Conservation (phyloP, 176 grass and related monocot genomes). For the Rhipidocladum racemiflorum region DNA sequence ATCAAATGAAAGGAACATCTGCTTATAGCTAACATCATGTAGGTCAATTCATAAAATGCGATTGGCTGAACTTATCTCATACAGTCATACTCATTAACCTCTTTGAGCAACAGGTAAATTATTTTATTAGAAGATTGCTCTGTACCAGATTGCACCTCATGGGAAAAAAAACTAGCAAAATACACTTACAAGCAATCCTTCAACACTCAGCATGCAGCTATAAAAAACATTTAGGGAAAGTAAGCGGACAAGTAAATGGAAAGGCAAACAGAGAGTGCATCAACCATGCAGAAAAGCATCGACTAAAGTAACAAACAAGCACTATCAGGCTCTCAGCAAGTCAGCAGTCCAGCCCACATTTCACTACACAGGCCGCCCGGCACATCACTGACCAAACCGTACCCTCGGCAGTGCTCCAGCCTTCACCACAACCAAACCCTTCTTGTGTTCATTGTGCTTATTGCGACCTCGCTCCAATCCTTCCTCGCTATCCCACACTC, state of each 20-base stretch:
- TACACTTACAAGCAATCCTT: neutral
- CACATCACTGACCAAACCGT: neutral
- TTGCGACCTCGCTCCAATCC: neutral
- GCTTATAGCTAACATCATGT: neutral
- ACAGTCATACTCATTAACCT: neutral
- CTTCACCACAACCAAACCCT: neutral
- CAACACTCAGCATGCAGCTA: neutral
- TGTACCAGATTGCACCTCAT: neutral
- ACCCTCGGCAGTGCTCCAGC: neutral
- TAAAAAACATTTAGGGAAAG: neutral
- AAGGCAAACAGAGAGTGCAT: neutral
- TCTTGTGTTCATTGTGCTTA: neutral
- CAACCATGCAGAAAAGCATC: neutral
- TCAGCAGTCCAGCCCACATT: neutral
- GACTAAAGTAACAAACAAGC: neutral
- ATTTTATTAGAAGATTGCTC: neutral
- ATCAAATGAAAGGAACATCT: neutral
- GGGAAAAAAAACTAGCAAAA: neutral
- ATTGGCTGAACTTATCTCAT: neutral
- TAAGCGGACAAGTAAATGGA: neutral
- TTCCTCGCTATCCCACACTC: neutral
- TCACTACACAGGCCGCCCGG: neutral
- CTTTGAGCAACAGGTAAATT: slow-evolving; percentile 1
- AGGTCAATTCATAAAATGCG: neutral
- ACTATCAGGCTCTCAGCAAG: neutral